A percentile compares a stretch with the other conserved stretches of the same genome.
These are phyloP conservation scores for Pleurotus djamor DNA, from an alignment of 768 basidiomycete species.

Conservation along the genomic window DNA sequence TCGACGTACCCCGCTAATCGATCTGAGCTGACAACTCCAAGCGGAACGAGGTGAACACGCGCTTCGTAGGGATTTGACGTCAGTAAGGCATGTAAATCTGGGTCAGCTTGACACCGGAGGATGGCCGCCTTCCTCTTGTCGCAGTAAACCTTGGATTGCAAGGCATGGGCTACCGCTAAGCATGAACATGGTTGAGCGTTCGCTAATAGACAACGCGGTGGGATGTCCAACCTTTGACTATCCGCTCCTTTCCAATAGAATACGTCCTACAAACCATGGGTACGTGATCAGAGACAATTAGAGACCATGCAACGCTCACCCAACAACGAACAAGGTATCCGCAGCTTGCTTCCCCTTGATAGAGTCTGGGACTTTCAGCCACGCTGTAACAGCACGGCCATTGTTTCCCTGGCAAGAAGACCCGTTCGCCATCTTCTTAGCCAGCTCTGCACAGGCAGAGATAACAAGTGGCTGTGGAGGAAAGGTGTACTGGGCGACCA, in stretches of 20 bases:
- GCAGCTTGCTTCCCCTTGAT: slow-evolving; percentile 21
- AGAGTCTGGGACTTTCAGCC: slow-evolving; percentile 9
- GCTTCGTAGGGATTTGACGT: slow-evolving; percentile 75
- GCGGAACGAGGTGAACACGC: slow-evolving; percentile 82
- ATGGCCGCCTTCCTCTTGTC: slow-evolving; percentile 83
- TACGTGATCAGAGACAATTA: not conserved
- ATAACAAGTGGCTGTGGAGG: slow-evolving; percentile 95
- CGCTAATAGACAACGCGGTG: not conserved
- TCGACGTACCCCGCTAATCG: slow-evolving; percentile 75
- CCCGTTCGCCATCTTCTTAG: slow-evolving; percentile 52
- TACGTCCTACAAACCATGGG: slow-evolving; percentile 64
- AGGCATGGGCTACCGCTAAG: slow-evolving; percentile 79
- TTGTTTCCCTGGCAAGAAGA: slow-evolving; percentile 15
- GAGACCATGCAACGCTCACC: slow-evolving; percentile 39
- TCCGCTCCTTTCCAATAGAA: slow-evolving; percentile 95
- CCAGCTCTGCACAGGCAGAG: slow-evolving; percentile 86
- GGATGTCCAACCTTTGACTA: slow-evolving; percentile 76
- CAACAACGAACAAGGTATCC: slow-evolving; percentile 63
- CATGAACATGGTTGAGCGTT: not conserved
- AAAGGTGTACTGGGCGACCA: slow-evolving; percentile 72
- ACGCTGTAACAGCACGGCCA: not conserved
- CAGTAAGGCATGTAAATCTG: slow-evolving; percentile 76
- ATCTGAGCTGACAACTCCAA: slow-evolving; percentile 74
- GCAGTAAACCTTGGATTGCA: slow-evolving; percentile 85
- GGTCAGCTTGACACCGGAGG: slow-evolving; percentile 80